Evolutionary conservation across 306 rosid species (phyloP), one percentile per base, ranked within the genome.

Genomic region (Vigna reflexopilosa): DNA sequence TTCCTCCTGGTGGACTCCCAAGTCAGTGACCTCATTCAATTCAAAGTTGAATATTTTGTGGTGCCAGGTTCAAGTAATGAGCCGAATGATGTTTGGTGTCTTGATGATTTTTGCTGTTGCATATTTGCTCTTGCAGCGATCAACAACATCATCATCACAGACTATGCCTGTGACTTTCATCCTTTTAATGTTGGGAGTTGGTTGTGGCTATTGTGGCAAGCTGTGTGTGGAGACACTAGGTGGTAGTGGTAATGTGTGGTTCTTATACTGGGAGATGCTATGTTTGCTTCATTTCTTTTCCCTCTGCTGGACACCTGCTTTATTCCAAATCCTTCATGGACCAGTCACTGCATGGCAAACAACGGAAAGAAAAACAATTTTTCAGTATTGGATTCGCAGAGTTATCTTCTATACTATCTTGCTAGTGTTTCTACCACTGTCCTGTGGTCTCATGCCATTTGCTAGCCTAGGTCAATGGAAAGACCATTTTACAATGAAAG

Each of bases 371-470:
- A 62, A 51, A 32, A 20, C 72, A 26, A 24, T 73, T 7, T 34
- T 91, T 20, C 87, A 81, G 9, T 85, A 87, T 66, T 87, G 99
- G 96, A 65, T 91, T 63, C 91, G 99, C 52, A 73, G 85, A 7
- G 28, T 51, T 73, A 7, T 80, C 75, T 93, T 91, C 86, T 88
- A 86, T 40, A 45, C 77, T 9, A 24, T 55, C 40, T 17, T 87
- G 76, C 87, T 88, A 6, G 22, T 86, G 56, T 47, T 88, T 84
- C 90, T 91, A 42, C 99, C 99, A 13, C 36, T 91, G 69, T 56
- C 66, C 4, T 93, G 99, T 57, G 99, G 99, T 56, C 93, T 91
- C 44, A 3, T 81, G 75, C 99, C 99, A 57, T 95, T 95, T 81
- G 98, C 98, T 19, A 87, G 90, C 85, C 49, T 85, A 20, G 84